Conservation (phyloP, 192 early-diverging fungal species). For the Coemansia sp. region DNA sequence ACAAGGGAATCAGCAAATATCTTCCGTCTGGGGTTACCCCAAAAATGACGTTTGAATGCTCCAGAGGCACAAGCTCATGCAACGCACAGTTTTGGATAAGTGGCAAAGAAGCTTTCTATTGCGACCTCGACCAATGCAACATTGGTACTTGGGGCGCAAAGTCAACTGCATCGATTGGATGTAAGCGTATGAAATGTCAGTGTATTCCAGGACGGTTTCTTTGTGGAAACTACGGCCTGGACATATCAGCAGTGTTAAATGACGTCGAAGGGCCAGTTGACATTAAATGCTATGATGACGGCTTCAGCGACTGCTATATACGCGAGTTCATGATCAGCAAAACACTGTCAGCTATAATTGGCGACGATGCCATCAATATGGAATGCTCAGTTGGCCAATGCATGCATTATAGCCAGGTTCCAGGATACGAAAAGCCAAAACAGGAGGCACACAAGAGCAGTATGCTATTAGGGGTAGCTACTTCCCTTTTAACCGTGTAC, state of each 20-base stretch:
- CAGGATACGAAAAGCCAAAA: slow-evolving; percentile 61
- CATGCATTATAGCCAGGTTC: slow-evolving; percentile 84
- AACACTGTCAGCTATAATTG: slow-evolving; percentile 65
- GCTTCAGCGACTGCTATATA: slow-evolving; percentile 85
- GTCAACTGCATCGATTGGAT: slow-evolving; percentile 62
- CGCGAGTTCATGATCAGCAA: slow-evolving; percentile 42
- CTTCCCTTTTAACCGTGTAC: slow-evolving; percentile 47
- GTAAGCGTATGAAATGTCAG: slow-evolving; percentile 74
- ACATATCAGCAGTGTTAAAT: slow-evolving; percentile 77
- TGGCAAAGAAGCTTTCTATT: slow-evolving; percentile 88
- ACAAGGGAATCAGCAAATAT: slow-evolving; percentile 57
- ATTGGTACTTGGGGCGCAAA: slow-evolving; percentile 56
- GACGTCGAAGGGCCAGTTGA: slow-evolving; percentile 79
- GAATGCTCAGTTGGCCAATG: slow-evolving; percentile 83
- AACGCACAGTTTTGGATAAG: slow-evolving; percentile 89
- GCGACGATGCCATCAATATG: slow-evolving; percentile 81
- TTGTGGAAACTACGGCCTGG: slow-evolving; percentile 83
- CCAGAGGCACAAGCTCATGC: slow-evolving; percentile 61
- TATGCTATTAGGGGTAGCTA: slow-evolving; percentile 34
- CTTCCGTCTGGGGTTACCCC: slow-evolving; percentile 66
- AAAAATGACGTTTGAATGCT: slow-evolving; percentile 77
- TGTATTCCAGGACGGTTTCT: slow-evolving; percentile 81
- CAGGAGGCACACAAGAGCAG: slow-evolving; percentile 37
- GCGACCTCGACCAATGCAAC: slow-evolving; percentile 74
- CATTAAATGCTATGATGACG: slow-evolving; percentile 73